phyloP scores from a whole-genome alignment of 2,329 filamentous ascomycete genomes.

The Pseudocercospora fijiensis region DNA sequence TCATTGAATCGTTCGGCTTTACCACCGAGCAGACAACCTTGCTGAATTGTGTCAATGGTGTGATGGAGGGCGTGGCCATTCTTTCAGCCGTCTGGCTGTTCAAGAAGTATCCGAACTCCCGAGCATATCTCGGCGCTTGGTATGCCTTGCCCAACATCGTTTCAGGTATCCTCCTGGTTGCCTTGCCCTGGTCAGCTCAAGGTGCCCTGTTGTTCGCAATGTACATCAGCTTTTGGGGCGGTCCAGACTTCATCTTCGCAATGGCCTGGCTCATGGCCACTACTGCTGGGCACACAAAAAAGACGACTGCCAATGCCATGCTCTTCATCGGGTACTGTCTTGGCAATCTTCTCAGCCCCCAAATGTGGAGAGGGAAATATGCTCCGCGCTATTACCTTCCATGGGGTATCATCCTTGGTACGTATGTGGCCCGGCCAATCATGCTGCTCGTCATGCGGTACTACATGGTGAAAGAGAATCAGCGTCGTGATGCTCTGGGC shows the following conservation, averaged over 20 bases:
- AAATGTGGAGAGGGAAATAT: constrained; percentile 20
- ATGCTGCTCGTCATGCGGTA: constrained; percentile 15
- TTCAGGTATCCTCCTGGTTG: constrained; percentile 14
- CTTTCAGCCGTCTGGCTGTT: constrained; percentile 14
- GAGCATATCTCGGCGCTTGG: constrained; percentile 16
- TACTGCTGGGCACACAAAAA: constrained; percentile 57
- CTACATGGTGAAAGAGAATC: constrained; percentile 17
- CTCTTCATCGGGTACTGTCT: constrained; percentile 36
- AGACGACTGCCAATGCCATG: constrained; percentile 61
- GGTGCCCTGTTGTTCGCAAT: constrained; percentile 18
- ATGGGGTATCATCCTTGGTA: constrained; percentile 17
- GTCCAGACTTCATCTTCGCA: constrained; percentile 15
- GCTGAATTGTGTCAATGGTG: constrained; percentile 13
- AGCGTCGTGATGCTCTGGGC: constrained; percentile 13
- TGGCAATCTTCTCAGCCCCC: constrained; percentile 20
- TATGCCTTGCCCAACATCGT: constrained; percentile 18
- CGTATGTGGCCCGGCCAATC: constrained; percentile 15
- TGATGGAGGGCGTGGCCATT: constrained; percentile 16
- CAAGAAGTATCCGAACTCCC: constrained; percentile 16
- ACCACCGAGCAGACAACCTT: constrained; percentile 18
- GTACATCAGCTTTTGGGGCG: constrained; percentile 19
- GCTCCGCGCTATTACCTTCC: constrained; percentile 20
- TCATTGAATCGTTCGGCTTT: constrained; percentile 21
- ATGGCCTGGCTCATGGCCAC: constrained; percentile 43
- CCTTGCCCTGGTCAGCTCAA: constrained; percentile 12